Evolutionary conservation across 78 protist genomes (phyloP).

Genomic region (Tieghemostelium lacteum): DNA sequence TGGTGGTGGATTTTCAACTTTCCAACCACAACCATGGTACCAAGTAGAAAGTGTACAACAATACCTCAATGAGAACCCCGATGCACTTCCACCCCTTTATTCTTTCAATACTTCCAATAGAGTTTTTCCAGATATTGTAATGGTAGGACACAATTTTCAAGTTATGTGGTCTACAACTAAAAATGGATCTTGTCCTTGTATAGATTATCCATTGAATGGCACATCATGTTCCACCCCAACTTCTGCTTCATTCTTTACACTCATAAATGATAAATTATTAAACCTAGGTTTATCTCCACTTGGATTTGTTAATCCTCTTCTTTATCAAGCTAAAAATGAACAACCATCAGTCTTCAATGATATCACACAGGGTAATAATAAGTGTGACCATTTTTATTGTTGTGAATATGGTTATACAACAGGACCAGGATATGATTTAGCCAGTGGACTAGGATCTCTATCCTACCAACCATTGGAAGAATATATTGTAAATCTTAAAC

Average conservation of each 20-base stretch:
- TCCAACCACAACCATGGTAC: neutral
- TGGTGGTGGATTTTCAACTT: neutral
- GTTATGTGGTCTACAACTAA: neutral
- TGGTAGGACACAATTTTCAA: constrained; percentile 41
- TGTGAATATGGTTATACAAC: constrained; percentile 69
- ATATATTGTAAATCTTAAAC: too few species aligned
- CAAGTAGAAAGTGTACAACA: neutral
- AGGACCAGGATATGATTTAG: constrained; percentile 79
- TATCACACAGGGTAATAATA: constrained; percentile 66
- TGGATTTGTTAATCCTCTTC: constrained; percentile 90
- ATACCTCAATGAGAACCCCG: neutral
- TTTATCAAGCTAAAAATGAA: constrained; percentile 39
- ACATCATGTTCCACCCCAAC: constrained; percentile 82
- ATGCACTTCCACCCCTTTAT: neutral
- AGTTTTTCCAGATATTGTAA: constrained; percentile 9
- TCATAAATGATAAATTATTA: constrained; percentile 66
- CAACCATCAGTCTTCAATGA: constrained; percentile 67
- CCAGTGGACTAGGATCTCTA: constrained; percentile 45
- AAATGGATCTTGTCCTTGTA: neutral
- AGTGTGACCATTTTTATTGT: constrained; percentile 9
- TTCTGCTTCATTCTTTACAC: constrained; percentile 67
- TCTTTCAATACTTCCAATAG: neutral
- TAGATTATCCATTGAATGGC: constrained; percentile 64
- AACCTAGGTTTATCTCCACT: constrained; percentile 46
- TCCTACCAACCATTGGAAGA: too few species aligned